Percentiles rank a stretch among this genome's conserved stretches.
These are phyloP conservation scores for Fraxinus floribunda DNA, from an alignment of 305 asterid species.

Conservation along the genomic window DNA sequence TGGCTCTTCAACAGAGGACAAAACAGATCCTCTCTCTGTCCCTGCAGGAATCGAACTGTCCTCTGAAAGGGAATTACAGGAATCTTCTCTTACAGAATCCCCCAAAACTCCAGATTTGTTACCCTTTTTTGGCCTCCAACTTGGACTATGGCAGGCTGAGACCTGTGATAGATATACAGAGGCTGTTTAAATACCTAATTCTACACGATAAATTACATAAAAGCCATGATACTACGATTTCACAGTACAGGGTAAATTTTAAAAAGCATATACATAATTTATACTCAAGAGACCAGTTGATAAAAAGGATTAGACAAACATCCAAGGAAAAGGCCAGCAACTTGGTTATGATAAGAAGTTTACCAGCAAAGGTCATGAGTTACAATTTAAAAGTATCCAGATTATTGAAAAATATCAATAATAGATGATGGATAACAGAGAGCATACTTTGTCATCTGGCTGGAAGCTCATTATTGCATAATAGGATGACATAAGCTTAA, in stretches of 20 bases:
- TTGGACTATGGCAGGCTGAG: conserved; percentile 34
- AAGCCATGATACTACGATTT: not conserved
- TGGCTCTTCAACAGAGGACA: conserved; percentile 44
- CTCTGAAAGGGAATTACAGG: conserved; percentile 43
- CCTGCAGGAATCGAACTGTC: conserved; percentile 42
- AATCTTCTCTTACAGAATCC: conserved; percentile 37
- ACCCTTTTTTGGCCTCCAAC: conserved; percentile 26
- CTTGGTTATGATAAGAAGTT: not conserved
- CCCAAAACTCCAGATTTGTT: conserved; percentile 31
- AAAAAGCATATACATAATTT: not conserved
- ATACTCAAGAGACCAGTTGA: not conserved
- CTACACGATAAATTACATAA: not conserved
- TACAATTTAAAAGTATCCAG: conserved; percentile 5
- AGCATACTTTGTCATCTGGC: conserved; percentile 65
- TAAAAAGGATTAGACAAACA: not conserved
- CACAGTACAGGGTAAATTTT: not conserved
- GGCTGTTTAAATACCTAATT: conserved; percentile 2
- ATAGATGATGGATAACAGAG: conserved; percentile 14
- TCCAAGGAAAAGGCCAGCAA: not conserved
- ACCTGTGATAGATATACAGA: conserved; percentile 36
- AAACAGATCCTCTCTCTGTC: conserved; percentile 34
- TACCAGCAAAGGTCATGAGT: not conserved
- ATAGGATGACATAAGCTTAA: conserved; percentile 92
- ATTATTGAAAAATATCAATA: conserved; percentile 8
- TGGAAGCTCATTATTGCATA: conserved; percentile 78